Evolutionary conservation across 2,329 filamentous ascomycete genomes (phyloP).

Genomic region (Nemania abortiva): DNA sequence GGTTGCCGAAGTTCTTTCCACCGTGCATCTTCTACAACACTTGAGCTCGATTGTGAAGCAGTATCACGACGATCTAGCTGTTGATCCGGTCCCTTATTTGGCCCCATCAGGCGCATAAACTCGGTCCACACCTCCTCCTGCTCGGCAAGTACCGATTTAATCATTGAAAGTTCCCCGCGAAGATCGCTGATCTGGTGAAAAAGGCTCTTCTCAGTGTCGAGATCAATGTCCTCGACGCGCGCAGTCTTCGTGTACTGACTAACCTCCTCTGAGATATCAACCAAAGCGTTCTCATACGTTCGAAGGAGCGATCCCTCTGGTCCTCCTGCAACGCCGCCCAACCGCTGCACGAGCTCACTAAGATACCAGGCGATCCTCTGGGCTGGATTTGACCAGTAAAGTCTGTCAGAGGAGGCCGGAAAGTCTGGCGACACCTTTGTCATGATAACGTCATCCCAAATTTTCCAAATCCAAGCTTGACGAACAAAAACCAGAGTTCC

Average conservation of each 20-base stretch:
- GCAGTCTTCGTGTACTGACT: slow-evolving; percentile 13
- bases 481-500: not conserved
- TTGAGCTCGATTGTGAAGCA: no score
- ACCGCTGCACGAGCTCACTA: not conserved
- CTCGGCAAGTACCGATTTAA: slow-evolving; percentile 19
- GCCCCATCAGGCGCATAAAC: slow-evolving; percentile 47
- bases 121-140: slow-evolving; percentile 37
- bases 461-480: slow-evolving; percentile 24
- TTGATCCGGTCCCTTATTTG: slow-evolving; percentile 6
- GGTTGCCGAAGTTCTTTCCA: not conserved
- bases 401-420: not conserved
- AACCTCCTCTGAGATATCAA: slow-evolving; percentile 16
- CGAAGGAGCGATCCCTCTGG: not conserved
- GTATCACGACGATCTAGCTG: not conserved
- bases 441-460: not conserved
- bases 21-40: no score
- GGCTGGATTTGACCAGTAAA: not conserved
- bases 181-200: slow-evolving; percentile 26
- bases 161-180: slow-evolving; percentile 28
- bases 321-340: not conserved
- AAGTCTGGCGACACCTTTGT: not conserved
- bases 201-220: slow-evolving; percentile 13
- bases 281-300: slow-evolving; percentile 17
- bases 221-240: slow-evolving; percentile 19
- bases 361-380: not conserved